Percentiles rank a stretch among this genome's conserved stretches.
Conservation (phyloP, 169 alveolate genomes). For the Eimeria acervulina region DNA sequence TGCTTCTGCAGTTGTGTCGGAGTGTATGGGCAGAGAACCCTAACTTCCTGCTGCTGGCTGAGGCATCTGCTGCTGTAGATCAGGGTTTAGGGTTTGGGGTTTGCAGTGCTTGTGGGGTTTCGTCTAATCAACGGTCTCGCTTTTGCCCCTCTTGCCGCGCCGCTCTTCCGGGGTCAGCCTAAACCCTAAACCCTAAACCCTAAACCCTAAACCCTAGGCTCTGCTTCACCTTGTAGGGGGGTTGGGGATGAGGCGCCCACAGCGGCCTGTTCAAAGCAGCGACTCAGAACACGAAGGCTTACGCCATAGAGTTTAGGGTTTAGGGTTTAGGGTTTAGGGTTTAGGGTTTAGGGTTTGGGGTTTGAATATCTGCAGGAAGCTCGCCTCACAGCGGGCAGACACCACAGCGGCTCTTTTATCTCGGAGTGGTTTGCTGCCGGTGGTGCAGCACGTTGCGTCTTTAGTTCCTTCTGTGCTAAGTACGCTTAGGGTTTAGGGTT, state of each 20-base stretch:
- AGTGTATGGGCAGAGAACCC: slow-evolving; percentile 92
- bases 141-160: neutral
- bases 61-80: slow-evolving; percentile 36
- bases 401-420: neutral
- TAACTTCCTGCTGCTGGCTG: slow-evolving; percentile 91
- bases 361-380: slow-evolving; percentile 16
- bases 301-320: neutral
- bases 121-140: neutral
- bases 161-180: neutral
- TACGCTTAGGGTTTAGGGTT: slow-evolving; percentile 22
- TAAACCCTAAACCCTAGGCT: slow-evolving; percentile 37
- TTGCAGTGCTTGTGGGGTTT: neutral
- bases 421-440: slow-evolving; percentile 45
- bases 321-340: slow-evolving; percentile 20
- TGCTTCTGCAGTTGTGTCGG: slow-evolving; percentile 84
- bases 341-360: slow-evolving; percentile 27
- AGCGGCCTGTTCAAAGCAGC: neutral
- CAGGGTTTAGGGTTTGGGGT: slow-evolving; percentile 30
- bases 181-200: slow-evolving; percentile 2
- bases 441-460: slow-evolving; percentile 33
- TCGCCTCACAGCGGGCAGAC: neutral
- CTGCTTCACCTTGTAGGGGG: neutral
- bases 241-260: neutral
- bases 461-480: slow-evolving; percentile 8
- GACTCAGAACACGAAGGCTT: neutral